Percentiles rank a stretch among this genome's conserved stretches.
phyloP scores from a whole-genome alignment of 2,329 filamentous ascomycete species.

The Colletotrichum chrysophilum region DNA sequence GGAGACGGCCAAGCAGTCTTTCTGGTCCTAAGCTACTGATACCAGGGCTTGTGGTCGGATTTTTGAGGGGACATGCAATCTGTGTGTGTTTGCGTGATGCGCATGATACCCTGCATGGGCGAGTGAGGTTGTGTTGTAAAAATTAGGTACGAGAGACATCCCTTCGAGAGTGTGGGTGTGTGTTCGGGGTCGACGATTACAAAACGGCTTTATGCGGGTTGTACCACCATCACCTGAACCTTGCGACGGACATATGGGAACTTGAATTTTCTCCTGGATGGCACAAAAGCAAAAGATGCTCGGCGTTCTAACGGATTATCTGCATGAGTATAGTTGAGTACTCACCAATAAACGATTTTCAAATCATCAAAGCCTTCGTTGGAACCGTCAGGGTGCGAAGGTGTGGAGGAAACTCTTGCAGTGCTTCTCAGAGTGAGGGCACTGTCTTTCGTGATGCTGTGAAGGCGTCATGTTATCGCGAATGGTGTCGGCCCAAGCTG shows the following conservation, averaged over 20 bases:
- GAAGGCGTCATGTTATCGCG: not conserved
- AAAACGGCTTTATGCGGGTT: slow-evolving; percentile 15
- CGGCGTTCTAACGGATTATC: slow-evolving; percentile 8
- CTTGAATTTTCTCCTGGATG: slow-evolving; percentile 1
- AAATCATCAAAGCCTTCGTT: slow-evolving; percentile 19
- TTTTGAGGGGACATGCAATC: not conserved
- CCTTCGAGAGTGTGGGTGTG: not conserved
- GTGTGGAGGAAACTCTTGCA: slow-evolving; percentile 15
- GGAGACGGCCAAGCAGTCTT: slow-evolving; percentile 64
- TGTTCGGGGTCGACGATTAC: not conserved
- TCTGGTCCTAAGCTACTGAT: slow-evolving; percentile 44
- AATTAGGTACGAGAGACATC: not conserved
- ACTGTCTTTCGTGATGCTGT: not conserved
- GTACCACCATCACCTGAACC: slow-evolving; percentile 17
- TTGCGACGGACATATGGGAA: slow-evolving; percentile 21
- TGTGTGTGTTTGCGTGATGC: not conserved
- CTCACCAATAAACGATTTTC: slow-evolving; percentile 17
- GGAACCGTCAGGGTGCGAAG: slow-evolving; percentile 21
- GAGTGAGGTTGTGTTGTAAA: not conserved
- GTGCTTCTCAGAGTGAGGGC: not conserved
- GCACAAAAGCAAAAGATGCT: not conserved
- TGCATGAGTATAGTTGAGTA: not conserved
- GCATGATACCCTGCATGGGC: not conserved
- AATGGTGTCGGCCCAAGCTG: not conserved
- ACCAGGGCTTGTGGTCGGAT: not conserved